Evolutionary conservation across 2,329 filamentous ascomycete species (phyloP).

Genomic region (Fusarium sp.): DNA sequence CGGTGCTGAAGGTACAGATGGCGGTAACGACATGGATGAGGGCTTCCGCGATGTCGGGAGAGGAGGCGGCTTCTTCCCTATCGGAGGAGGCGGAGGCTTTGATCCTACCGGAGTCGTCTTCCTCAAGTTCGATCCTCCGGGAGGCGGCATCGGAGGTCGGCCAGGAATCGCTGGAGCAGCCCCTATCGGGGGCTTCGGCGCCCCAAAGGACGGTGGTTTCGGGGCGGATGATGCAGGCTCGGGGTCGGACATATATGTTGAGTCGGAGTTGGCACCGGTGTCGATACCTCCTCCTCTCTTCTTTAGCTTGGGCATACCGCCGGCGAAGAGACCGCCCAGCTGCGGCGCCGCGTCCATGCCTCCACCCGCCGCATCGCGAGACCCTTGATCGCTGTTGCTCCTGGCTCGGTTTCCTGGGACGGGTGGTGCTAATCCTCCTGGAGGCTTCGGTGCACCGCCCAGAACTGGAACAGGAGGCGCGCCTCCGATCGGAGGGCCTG

Average conservation of each 20-base stretch:
- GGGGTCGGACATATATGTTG: constrained; percentile 85
- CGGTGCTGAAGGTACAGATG: constrained; percentile 51
- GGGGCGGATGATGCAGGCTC: constrained; percentile 53
- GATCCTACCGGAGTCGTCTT: constrained; percentile 61
- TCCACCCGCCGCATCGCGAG: constrained; percentile 55
- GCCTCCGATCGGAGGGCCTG: constrained; percentile 73
- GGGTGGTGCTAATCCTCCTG: constrained; percentile 77
- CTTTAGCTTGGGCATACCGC: constrained; percentile 94
- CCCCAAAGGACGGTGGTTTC: constrained; percentile 70
- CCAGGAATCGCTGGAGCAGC: constrained; percentile 36
- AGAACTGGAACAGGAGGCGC: constrained; percentile 84
- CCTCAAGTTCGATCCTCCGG: constrained; percentile 65
- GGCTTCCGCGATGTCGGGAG: constrained; percentile 71
- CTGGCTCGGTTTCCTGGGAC: constrained; percentile 77
- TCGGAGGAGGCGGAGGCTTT: constrained; percentile 79
- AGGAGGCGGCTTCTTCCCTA: constrained; percentile 80
- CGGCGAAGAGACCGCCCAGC: constrained; percentile 87
- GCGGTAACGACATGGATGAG: constrained; percentile 53
- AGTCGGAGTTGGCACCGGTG: constrained; percentile 69
- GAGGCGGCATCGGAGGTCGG: constrained; percentile 52
- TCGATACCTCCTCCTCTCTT: constrained; percentile 85
- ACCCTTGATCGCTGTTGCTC: constrained; percentile 84
- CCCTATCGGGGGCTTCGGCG: constrained; percentile 62
- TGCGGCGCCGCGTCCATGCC: constrained; percentile 77
- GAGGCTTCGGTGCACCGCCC: constrained; percentile 58